These are phyloP conservation scores for Candida tammaniensis DNA, from an alignment of 805 yeast species.

Conservation along the genomic window DNA sequence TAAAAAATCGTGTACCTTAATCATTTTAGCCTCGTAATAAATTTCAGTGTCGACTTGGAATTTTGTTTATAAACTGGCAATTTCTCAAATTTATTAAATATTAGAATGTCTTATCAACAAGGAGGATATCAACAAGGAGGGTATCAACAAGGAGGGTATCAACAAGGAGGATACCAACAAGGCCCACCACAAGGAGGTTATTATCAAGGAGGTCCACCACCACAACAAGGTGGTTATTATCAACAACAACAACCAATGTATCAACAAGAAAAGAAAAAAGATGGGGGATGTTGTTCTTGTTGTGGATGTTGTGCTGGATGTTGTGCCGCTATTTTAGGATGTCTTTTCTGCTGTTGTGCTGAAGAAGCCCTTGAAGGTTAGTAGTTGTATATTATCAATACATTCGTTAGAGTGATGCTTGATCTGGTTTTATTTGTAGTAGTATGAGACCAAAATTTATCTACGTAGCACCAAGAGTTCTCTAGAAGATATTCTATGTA, in stretches of 20 bases:
- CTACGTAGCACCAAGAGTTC: no score
- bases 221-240: constrained; percentile 30
- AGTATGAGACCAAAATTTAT: no score
- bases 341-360: constrained; percentile 8
- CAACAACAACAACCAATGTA: constrained; percentile 45
- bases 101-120: constrained; percentile 8
- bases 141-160: constrained; percentile 8
- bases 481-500: no score
- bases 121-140: constrained; percentile 11
- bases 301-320: constrained; percentile 28
- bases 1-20: no score
- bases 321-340: constrained; percentile 28
- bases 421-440: no score
- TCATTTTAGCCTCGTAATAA: no score
- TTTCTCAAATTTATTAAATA: no score
- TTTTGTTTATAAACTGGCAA: no score
- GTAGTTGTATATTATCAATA: no score
- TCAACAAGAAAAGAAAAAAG: constrained; percentile 28
- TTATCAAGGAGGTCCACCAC: constrained; percentile 21
- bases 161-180: constrained; percentile 12
- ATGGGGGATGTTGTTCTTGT: constrained; percentile 32
- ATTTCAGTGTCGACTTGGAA: no score
- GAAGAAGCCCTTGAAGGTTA: constrained; percentile 5
- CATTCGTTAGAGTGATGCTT: no score
- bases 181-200: constrained; percentile 19